Evolutionary conservation across 192 early-diverging fungal genomes (phyloP), one percentile per base, ranked within the genome.

Genomic region (Backusella parvicylindrica): DNA sequence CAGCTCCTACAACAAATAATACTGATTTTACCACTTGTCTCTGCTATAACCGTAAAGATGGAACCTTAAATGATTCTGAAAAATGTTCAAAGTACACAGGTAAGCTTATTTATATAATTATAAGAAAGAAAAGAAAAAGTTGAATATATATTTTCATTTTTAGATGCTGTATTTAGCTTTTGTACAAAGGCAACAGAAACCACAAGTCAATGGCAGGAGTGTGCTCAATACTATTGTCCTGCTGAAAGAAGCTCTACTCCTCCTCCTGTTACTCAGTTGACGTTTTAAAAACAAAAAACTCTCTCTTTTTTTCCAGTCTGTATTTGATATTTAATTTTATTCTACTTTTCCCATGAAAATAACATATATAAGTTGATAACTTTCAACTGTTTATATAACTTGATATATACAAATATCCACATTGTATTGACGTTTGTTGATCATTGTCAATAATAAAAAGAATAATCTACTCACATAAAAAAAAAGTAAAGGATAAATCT

Each of bases 1-100:
- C 69, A 70, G 40, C 69, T 7, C 69, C 69, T 3, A 47, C 69
- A 9, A 2, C 21, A 32, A 31, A 36, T 13, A 70, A 70, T 21
- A 49, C 41, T 3, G 69, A 70, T 41, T 30, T 40, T 13, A 41
- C 69, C 3, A 0, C 23, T 16, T 70, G 69, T 49, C 43, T 49
- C 16, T 70, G 69, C 28, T 70, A 70, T 26, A 70, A 70, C 30
- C 35, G 37, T 11, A 28, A 36, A 23, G 69, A 70, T 70, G 26
- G 40, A 21, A 49, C 43, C 12, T 23, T 30, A 13, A 49, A 70
- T 70, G 69, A 70, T 13, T 38, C 69, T 30, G 35, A 26, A 15
- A 32, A 28, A 21, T 70, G 69, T 41, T 16, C 32, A 70, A 28
- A 16, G 21, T 70, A 47, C 12, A 33, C 26, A 0, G 69, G 69